These are phyloP conservation scores for Cryphonectria radicalis DNA, from an alignment of 2,329 filamentous ascomycete genomes.

Conservation along the genomic window DNA sequence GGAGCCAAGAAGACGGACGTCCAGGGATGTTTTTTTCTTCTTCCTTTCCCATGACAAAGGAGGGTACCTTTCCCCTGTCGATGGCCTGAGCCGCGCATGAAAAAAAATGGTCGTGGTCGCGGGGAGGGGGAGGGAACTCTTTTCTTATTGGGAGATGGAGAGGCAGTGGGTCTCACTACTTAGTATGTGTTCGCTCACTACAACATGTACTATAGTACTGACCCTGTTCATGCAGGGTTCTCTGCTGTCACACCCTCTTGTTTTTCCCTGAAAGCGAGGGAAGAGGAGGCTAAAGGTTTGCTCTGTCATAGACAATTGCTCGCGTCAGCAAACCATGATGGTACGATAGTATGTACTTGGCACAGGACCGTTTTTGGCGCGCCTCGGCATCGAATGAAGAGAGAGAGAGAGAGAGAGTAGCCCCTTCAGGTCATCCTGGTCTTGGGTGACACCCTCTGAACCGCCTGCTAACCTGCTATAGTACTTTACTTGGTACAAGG, in stretches of 20 bases:
- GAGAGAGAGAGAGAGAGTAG: no score
- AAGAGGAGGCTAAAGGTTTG: neutral
- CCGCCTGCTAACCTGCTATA: neutral
- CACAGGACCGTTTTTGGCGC: neutral
- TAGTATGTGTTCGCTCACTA: neutral
- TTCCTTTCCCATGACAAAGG: conserved; percentile 12
- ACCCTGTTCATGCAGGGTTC: neutral
- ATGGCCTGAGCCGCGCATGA: conserved; percentile 26
- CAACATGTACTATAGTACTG: neutral
- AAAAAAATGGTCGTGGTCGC: conserved; percentile 2
- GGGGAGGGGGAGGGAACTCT: neutral
- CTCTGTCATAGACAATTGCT: neutral
- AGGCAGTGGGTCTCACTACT: neutral
- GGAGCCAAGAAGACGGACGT: conserved; percentile 15
- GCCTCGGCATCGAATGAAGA: neutral
- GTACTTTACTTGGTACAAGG: no score
- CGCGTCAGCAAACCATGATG: neutral
- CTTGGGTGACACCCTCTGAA: neutral
- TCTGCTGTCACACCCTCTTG: neutral
- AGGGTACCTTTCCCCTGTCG: conserved; percentile 10
- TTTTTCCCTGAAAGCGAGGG: neutral
- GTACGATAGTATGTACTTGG: neutral
- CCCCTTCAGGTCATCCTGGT: neutral
- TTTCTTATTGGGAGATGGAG: neutral
- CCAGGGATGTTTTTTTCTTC: neutral